These are phyloP conservation scores for Telopea speciosissima DNA, from an alignment of 177 flowering plant genomes.

Conservation along the genomic window DNA sequence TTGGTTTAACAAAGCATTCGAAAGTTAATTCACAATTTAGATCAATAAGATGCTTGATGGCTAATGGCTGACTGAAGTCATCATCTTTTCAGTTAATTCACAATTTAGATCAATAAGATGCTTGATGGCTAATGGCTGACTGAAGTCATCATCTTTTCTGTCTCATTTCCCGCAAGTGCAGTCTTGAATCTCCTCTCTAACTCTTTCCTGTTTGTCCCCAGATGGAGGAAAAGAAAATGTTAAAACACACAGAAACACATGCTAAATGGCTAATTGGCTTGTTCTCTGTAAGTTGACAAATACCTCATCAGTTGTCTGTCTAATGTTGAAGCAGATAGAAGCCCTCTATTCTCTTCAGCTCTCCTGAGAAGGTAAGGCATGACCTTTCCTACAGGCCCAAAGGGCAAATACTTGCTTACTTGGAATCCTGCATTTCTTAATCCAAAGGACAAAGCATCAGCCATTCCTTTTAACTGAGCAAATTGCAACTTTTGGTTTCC, in stretches of 20 bases:
- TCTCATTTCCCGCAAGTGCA: neutral
- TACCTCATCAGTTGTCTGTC: conserved; percentile 71
- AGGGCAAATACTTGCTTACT: conserved; percentile 91
- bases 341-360: conserved; percentile 91
- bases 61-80: neutral
- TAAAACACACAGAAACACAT: neutral
- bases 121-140: neutral
- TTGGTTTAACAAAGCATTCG: no score
- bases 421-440: conserved; percentile 73
- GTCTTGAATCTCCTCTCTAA: conserved; percentile 13
- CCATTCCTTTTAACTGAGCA: conserved; percentile 94
- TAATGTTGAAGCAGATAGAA: conserved; percentile 54
- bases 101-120: no score
- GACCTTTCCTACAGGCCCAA: conserved; percentile 69
- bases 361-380: conserved; percentile 86
- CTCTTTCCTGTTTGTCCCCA: conserved; percentile 8
- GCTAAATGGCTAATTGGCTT: neutral
- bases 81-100: conserved; percentile 3
- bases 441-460: conserved; percentile 69
- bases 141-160: conserved; percentile 1
- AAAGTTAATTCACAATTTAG: no score
- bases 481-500: conserved; percentile 57
- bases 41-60: no score
- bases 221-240: neutral
- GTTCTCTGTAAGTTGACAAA: neutral